These are phyloP conservation scores for Purpureocillium takamizusanense DNA, from an alignment of 2,329 filamentous ascomycete genomes.

Conservation along the genomic window DNA sequence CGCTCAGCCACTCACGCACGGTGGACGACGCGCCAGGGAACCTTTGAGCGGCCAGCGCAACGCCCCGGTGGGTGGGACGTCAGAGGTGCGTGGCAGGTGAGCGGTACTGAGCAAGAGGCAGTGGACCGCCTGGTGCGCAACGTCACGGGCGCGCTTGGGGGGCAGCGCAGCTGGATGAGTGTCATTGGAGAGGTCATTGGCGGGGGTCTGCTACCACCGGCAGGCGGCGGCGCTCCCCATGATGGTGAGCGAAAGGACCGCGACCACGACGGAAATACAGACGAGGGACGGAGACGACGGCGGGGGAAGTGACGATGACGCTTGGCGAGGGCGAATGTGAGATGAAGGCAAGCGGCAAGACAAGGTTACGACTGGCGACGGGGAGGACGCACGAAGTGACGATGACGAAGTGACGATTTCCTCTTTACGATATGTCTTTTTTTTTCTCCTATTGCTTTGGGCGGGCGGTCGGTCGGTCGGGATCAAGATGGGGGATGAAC, in stretches of 20 bases:
- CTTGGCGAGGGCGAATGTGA: no score
- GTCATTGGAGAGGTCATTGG: constrained; percentile 21
- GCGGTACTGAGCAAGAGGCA: constrained; percentile 30
- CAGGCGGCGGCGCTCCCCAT: constrained; percentile 9
- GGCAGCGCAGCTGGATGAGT: constrained; percentile 19
- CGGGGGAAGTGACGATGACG: not conserved
- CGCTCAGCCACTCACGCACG: constrained; percentile 8
- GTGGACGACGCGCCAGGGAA: constrained; percentile 29
- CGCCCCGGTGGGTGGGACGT: constrained; percentile 24
- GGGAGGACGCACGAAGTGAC: not conserved
- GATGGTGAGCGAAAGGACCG: constrained; percentile 2
- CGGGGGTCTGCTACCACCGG: constrained; percentile 9
- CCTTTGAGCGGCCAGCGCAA: constrained; percentile 29
- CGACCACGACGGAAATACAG: not conserved
- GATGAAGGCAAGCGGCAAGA: no score
- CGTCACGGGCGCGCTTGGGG: constrained; percentile 19
- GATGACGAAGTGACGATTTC: constrained; percentile 9
- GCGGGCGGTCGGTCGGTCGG: no score
- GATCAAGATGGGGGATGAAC: no score
- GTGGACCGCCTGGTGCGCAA: constrained; percentile 24
- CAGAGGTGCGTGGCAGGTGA: constrained; percentile 34
- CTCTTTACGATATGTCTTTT: constrained; percentile 5
- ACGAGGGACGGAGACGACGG: not conserved
- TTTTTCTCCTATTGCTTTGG: not conserved
- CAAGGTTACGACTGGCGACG: no score